These are phyloP conservation scores for Fusarium metavorans DNA, from an alignment of 2,329 filamentous ascomycete genomes.

Conservation along the genomic window DNA sequence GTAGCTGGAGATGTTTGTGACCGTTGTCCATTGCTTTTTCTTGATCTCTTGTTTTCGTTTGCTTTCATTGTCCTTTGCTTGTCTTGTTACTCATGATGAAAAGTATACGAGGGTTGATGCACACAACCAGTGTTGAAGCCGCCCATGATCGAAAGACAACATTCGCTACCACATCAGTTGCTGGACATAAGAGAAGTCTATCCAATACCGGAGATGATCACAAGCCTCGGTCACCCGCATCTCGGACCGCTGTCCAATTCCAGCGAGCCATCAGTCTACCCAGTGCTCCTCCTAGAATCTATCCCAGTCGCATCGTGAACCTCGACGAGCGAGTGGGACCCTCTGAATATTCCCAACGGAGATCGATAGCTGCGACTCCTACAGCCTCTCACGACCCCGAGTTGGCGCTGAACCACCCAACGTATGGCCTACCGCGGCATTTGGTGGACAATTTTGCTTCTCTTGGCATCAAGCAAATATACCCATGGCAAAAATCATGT, in stretches of 20 bases:
- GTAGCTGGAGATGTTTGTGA: not conserved
- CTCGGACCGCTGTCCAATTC: constrained; percentile 43
- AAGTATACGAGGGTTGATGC: constrained; percentile 56
- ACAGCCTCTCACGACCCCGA: constrained; percentile 63
- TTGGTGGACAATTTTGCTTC: constrained; percentile 74
- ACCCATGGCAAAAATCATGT: constrained; percentile 84
- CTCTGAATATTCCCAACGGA: constrained; percentile 70
- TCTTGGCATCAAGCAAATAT: constrained; percentile 79
- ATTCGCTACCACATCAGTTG: constrained; percentile 54
- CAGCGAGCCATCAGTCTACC: constrained; percentile 51
- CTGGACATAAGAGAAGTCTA: constrained; percentile 62
- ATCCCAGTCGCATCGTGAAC: constrained; percentile 61
- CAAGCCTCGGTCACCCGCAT: constrained; percentile 2
- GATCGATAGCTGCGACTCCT: constrained; percentile 64
- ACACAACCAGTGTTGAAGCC: constrained; percentile 65
- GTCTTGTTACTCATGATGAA: constrained; percentile 48
- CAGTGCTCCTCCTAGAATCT: constrained; percentile 45
- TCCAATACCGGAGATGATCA: constrained; percentile 39
- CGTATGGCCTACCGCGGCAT: constrained; percentile 70
- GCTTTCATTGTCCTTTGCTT: not conserved
- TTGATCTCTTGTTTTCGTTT: constrained; percentile 1
- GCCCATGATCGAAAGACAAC: constrained; percentile 54
- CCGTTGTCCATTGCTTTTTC: not conserved
- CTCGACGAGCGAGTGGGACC: constrained; percentile 41
- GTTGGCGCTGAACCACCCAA: constrained; percentile 71